phyloP scores from a whole-genome alignment of 768 basidiomycete genomes.

The Lanmaoa rubissima region DNA sequence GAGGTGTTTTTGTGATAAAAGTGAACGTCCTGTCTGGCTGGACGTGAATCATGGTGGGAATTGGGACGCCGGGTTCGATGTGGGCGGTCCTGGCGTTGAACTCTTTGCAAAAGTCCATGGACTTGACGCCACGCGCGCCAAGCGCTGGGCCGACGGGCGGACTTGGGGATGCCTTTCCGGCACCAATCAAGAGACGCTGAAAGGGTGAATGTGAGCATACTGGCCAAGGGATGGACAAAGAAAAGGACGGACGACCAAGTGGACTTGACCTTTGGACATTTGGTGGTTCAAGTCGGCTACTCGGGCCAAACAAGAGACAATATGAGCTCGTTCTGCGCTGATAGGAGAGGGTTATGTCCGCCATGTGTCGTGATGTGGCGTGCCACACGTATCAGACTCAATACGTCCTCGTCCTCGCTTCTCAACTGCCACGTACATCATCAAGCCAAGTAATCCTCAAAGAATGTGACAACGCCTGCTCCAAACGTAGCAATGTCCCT shows the following conservation, averaged over 20 bases:
- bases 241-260: constrained; percentile 64
- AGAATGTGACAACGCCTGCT: constrained; percentile 38
- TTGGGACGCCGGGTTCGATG: constrained; percentile 79
- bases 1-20: constrained; percentile 90
- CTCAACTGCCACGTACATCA: constrained; percentile 6
- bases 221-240: constrained; percentile 1
- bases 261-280: constrained; percentile 71
- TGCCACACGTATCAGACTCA: constrained; percentile 11
- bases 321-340: background rate
- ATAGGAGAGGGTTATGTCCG: background rate
- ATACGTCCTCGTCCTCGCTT: background rate
- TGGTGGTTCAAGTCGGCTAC: no score
- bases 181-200: constrained; percentile 83
- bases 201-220: constrained; percentile 13
- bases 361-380: background rate
- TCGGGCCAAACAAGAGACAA: constrained; percentile 25
- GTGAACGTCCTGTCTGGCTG: constrained; percentile 94
- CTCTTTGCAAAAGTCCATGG: constrained; percentile 99
- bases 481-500: constrained; percentile 43
- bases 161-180: constrained; percentile 93
- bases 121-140: constrained; percentile 97
- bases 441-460: constrained; percentile 30
- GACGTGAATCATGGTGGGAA: constrained; percentile 90
- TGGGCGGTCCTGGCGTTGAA: constrained; percentile 97
- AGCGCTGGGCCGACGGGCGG: constrained; percentile 97